Conservation (phyloP, 768 basidiomycete species). For the Tephrocybe rancida region DNA sequence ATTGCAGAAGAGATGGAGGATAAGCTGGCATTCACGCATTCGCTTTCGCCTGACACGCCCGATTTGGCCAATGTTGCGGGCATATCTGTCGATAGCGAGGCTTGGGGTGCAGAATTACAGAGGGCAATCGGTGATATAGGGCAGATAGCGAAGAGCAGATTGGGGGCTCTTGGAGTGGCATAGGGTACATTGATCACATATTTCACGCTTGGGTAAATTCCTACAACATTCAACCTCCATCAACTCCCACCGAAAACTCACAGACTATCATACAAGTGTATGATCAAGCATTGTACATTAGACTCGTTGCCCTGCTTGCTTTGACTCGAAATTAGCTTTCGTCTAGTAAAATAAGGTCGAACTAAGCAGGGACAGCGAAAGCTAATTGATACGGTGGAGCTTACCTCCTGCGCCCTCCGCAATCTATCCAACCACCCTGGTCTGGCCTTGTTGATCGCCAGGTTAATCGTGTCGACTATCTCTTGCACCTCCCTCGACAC, state of each 20-base stretch:
- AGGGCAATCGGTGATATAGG: constrained; percentile 78
- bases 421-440: constrained; percentile 66
- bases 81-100: constrained; percentile 39
- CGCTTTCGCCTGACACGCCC: constrained; percentile 48
- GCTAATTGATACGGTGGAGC: constrained; percentile 6
- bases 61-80: constrained; percentile 31
- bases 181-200: constrained; percentile 18
- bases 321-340: constrained; percentile 16
- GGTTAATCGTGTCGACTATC: constrained; percentile 56
- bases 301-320: constrained; percentile 8
- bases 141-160: constrained; percentile 72
- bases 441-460: constrained; percentile 51
- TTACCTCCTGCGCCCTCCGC: constrained; percentile 52
- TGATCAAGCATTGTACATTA: constrained; percentile 13
- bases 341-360: constrained; percentile 8
- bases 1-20: constrained; percentile 84
- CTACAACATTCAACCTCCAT: constrained; percentile 1
- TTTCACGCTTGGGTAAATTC: constrained; percentile 2
- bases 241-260: neutral
- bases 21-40: constrained; percentile 54
- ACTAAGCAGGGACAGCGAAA: neutral
- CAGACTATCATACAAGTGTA: neutral
- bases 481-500: constrained; percentile 46
- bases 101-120: constrained; percentile 69
- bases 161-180: constrained; percentile 47